Conservation (phyloP, 495 filamentous ascomycete species). For the Tetracladium setigerum region DNA sequence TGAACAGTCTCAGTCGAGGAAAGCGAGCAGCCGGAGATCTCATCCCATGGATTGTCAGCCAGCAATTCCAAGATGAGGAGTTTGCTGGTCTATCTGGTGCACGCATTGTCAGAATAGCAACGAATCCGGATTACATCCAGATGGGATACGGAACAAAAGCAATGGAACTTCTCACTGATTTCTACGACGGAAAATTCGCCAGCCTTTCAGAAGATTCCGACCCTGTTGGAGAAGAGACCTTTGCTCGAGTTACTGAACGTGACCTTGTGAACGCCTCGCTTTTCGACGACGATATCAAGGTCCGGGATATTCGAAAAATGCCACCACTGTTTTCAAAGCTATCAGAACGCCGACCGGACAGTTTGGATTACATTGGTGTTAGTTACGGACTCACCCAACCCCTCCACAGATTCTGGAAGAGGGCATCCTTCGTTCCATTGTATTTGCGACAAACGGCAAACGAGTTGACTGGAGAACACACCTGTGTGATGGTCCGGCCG, state of each 20-base stretch:
- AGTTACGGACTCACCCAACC: conserved; percentile 85
- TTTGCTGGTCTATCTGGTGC: conserved; percentile 93
- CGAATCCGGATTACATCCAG: conserved; percentile 80
- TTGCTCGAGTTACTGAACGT: conserved; percentile 75
- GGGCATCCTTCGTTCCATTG: conserved; percentile 74
- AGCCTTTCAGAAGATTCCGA: conserved; percentile 59
- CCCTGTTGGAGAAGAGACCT: conserved; percentile 44
- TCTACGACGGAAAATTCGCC: conserved; percentile 91
- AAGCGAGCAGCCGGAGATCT: conserved; percentile 88
- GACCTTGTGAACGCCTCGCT: conserved; percentile 75
- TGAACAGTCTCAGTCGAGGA: conserved; percentile 81
- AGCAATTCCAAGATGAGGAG: conserved; percentile 97
- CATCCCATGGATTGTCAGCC: conserved; percentile 96
- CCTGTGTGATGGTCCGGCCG: conserved; percentile 91
- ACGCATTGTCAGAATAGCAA: conserved; percentile 89
- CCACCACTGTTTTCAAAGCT: conserved; percentile 89
- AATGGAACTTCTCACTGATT: conserved; percentile 76
- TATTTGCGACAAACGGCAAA: conserved; percentile 95
- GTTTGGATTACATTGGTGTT: conserved; percentile 88
- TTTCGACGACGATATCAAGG: conserved; percentile 77
- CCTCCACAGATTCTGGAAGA: conserved; percentile 97
- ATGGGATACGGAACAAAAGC: conserved; percentile 96
- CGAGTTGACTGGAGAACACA: conserved; percentile 94
- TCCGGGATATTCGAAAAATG: conserved; percentile 85
- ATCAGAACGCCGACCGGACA: conserved; percentile 70